Evolutionary conservation across 208 protist species (phyloP).

Genomic region (Trypanosomatidae sp.): DNA sequence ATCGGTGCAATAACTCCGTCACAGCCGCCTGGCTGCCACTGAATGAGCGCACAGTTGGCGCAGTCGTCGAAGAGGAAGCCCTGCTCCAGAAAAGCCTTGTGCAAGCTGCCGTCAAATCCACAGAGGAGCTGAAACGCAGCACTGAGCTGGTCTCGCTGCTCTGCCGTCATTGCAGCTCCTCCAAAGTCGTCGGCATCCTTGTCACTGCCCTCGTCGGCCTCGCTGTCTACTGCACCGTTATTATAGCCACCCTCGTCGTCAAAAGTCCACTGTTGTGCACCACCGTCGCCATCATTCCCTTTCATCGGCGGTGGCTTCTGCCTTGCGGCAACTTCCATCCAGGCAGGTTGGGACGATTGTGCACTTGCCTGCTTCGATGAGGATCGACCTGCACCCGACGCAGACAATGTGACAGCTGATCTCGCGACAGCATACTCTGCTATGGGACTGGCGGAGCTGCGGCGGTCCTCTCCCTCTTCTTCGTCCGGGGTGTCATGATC

Average conservation of each 20-base stretch:
- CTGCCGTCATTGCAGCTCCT: slow-evolving; percentile 11
- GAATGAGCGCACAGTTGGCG: slow-evolving; percentile 65
- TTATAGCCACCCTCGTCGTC: background rate
- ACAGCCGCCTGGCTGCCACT: slow-evolving; percentile 57
- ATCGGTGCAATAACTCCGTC: slow-evolving; percentile 59
- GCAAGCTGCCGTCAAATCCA: slow-evolving; percentile 26
- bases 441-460: background rate
- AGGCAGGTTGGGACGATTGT: slow-evolving; percentile 7
- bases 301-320: background rate
- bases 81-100: slow-evolving; percentile 50
- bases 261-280: background rate
- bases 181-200: slow-evolving; percentile 9
- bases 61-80: slow-evolving; percentile 70
- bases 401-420: background rate
- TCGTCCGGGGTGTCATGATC: background rate
- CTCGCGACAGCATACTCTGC: background rate
- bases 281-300: background rate
- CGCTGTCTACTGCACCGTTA: background rate
- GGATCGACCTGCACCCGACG: background rate
- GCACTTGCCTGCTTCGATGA: background rate
- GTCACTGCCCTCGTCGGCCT: slow-evolving; percentile 9
- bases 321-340: slow-evolving; percentile 14
- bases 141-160: slow-evolving; percentile 31
- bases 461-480: background rate
- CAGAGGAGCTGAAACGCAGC: slow-evolving; percentile 48